Evolutionary conservation across 2,329 filamentous ascomycete genomes (phyloP).

Genomic region (Domatiomyces globalis): DNA sequence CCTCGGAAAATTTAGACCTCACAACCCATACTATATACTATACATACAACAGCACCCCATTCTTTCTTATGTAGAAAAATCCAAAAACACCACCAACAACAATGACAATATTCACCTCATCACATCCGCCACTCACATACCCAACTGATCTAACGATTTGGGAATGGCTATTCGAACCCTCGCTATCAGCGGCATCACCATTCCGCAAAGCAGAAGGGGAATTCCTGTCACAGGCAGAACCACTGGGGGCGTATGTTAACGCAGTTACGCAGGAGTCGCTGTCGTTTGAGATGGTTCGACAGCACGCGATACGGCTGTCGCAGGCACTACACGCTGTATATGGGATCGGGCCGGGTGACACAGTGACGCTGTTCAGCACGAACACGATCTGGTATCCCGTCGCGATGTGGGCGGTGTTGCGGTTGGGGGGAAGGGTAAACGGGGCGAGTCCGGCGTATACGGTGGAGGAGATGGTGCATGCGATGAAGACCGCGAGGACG

Average conservation of each 20-base stretch:
- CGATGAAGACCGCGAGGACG: conserved; percentile 42
- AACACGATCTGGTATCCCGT: conserved; percentile 57
- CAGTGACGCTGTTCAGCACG: conserved; percentile 46
- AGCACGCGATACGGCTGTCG: conserved; percentile 42
- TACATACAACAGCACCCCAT: conserved; percentile 12
- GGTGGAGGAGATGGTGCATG: conserved; percentile 54
- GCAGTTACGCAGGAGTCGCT: conserved; percentile 45
- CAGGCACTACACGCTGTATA: conserved; percentile 45
- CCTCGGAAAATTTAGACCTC: no score
- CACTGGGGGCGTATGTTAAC: conserved; percentile 42
- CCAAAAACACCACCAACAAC: not conserved
- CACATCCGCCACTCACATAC: conserved; percentile 25
- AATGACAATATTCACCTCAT: not conserved
- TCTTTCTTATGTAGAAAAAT: conserved; percentile 13
- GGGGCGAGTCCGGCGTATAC: conserved; percentile 53
- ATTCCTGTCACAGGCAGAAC: conserved; percentile 17
- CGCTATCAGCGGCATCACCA: conserved; percentile 31
- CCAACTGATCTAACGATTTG: conserved; percentile 43
- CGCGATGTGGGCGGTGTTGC: conserved; percentile 43
- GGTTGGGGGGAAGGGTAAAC: conserved; percentile 43
- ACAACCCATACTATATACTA: no score
- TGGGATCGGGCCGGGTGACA: conserved; percentile 40
- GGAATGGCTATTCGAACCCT: conserved; percentile 47
- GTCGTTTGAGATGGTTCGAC: conserved; percentile 42
- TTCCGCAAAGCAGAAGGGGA: conserved; percentile 21